A percentile compares a stretch with the other conserved stretches of the same genome.
phyloP scores from a whole-genome alignment of 306 rosid species.

The Medicago lupulina region DNA sequence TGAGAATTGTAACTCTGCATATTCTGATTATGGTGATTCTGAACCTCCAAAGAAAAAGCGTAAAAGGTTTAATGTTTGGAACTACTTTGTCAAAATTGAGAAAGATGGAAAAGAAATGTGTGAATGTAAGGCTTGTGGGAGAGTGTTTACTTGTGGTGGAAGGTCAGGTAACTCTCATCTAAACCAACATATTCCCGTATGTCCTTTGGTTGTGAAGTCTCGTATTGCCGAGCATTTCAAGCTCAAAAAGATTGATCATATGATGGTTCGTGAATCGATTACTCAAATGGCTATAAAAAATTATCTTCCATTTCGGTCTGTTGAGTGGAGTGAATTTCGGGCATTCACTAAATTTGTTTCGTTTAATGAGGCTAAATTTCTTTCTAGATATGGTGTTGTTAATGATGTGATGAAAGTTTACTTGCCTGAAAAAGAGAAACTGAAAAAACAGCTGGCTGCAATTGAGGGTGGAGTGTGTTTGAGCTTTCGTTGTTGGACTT shows the following conservation, averaged over 20 bases:
- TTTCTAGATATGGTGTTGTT: slow-evolving; percentile 12
- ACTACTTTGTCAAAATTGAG: background rate
- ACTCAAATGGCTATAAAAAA: slow-evolving; percentile 12
- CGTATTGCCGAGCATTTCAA: background rate
- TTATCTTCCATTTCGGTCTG: slow-evolving; percentile 18
- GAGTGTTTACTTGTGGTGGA: background rate
- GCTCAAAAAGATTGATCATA: background rate
- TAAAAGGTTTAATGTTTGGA: background rate
- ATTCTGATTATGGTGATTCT: background rate
- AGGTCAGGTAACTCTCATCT: background rate
- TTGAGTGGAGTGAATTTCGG: slow-evolving; percentile 15
- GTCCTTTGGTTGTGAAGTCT: background rate
- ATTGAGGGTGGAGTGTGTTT: slow-evolving; percentile 16
- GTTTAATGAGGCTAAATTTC: background rate
- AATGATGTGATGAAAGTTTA: slow-evolving; percentile 28
- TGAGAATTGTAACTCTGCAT: background rate
- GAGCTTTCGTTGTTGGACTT: slow-evolving; percentile 12
- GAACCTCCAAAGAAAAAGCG: background rate
- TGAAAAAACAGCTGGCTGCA: slow-evolving; percentile 30
- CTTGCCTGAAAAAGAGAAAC: slow-evolving; percentile 22
- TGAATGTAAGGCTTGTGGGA: background rate
- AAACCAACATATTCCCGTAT: background rate
- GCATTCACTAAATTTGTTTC: slow-evolving; percentile 9
- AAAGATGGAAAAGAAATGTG: background rate
- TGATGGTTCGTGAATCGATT: background rate